Evolutionary conservation across 495 filamentous ascomycete genomes (phyloP).

Genomic region (Talaromyces thailandensis): DNA sequence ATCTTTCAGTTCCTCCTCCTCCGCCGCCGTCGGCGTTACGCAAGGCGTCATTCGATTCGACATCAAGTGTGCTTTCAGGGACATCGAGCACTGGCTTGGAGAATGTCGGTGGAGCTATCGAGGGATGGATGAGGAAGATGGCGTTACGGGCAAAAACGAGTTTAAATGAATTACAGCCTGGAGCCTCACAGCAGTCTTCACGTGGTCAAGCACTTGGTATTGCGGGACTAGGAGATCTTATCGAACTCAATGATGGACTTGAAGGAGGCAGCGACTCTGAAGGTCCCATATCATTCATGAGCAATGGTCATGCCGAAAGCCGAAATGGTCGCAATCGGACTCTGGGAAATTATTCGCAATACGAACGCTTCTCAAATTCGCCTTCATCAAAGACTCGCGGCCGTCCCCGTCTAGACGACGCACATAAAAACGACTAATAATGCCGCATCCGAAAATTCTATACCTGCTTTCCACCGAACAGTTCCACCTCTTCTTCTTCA

Average conservation of each 20-base stretch:
- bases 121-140: slow-evolving; percentile 80
- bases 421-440: slow-evolving; percentile 5
- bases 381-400: slow-evolving; percentile 29
- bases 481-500: neutral
- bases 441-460: neutral
- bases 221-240: slow-evolving; percentile 58
- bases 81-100: slow-evolving; percentile 54
- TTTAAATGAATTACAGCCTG: slow-evolving; percentile 32
- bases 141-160: slow-evolving; percentile 42
- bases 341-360: slow-evolving; percentile 9
- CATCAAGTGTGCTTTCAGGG: slow-evolving; percentile 30
- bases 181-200: slow-evolving; percentile 20
- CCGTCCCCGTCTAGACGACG: slow-evolving; percentile 15
- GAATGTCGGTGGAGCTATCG: slow-evolving; percentile 74
- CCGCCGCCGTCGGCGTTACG: slow-evolving; percentile 15
- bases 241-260: slow-evolving; percentile 67
- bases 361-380: slow-evolving; percentile 17
- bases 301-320: slow-evolving; percentile 3
- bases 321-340: slow-evolving; percentile 9
- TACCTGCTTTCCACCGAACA: neutral
- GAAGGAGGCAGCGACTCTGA: slow-evolving; percentile 22
- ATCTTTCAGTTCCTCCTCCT: slow-evolving; percentile 41
- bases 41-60: slow-evolving; percentile 33
- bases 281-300: neutral
- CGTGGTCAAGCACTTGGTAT: slow-evolving; percentile 26